Base-by-base conservation (phyloP, 139 green algal genomes). In the Bryopsis sp. region DNA sequence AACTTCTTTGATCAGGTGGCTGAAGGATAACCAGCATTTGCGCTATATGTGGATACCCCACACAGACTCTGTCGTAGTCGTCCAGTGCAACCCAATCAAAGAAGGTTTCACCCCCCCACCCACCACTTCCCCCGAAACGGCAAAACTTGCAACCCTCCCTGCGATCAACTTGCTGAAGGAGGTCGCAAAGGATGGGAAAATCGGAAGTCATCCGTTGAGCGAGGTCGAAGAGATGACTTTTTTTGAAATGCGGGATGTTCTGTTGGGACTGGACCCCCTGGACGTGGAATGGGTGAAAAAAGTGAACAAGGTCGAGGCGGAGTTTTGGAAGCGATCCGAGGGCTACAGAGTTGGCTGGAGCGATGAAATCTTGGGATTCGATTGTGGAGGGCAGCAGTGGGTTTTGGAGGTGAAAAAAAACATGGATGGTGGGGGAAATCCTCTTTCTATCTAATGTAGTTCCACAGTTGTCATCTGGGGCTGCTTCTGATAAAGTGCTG, bases 11-110 rank as follows among this genome's bases (percentile, higher is more conserved):
- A 57, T 8, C 75, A 83, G 72, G 70, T 88, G 84, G 88, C 75
- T 97, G 8, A 26, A 54, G 11, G 66, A 85, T 24, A 83, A 95
- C 78, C 72, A 83, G 76, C 90, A 96, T 76, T 33, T 96, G 35
- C 74, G 89, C 0, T 98, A 97, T 85, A 95, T 98, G 90, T 99
- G 94, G 92, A 91, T 99, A 32, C 94, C 94, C 2, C 86, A 96
- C 81, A 97, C 92, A 0, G 87, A 97, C 66, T 73, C 75, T 1
- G 84, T 95, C 48, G 86, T 95, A 35, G 86, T 95, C 11, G 87
- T 95, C 5, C 72, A 72, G 26, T 74, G 64, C 65, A 85, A 87
- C 62, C 78, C 80, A 8, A 43, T 76, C 1, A 7, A 22, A 32
- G 58, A 39, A 67, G 19, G 28, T 3, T 66, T 47, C n/a, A 36